These are phyloP conservation scores for Singerocomus rubriflavus DNA, from an alignment of 1,284 basidiomycete species.

Conservation along the genomic window DNA sequence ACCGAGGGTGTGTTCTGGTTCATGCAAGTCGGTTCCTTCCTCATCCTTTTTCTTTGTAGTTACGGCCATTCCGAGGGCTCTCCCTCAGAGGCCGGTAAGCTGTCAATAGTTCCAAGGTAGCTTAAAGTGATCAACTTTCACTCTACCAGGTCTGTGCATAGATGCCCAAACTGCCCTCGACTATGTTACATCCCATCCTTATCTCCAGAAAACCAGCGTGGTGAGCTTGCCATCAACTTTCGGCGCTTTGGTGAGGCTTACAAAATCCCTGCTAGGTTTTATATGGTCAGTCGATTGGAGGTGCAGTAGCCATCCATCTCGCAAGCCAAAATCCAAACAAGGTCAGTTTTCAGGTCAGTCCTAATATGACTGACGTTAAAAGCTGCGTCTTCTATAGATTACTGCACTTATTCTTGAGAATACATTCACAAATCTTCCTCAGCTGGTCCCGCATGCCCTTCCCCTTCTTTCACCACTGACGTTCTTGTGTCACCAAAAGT, in stretches of 20 bases:
- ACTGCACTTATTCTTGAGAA: slow-evolving; percentile 89
- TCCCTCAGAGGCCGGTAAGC: slow-evolving; percentile 76
- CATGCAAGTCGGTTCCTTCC: background rate
- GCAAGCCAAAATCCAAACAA: slow-evolving; percentile 75
- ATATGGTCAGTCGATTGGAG: slow-evolving; percentile 95
- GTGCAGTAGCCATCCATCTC: slow-evolving; percentile 91
- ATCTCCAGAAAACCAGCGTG: slow-evolving; percentile 65
- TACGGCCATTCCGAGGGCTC: slow-evolving; percentile 83
- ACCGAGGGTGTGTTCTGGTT: slow-evolving; percentile 60
- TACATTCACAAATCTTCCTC: slow-evolving; percentile 82
- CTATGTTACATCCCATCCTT: slow-evolving; percentile 68
- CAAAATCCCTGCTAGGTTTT: slow-evolving; percentile 50
- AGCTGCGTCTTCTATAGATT: slow-evolving; percentile 42
- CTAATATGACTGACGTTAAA: background rate
- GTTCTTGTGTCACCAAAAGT: slow-evolving; percentile 87
- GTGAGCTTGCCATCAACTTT: slow-evolving; percentile 36
- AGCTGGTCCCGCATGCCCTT: slow-evolving; percentile 77
- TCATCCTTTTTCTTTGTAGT: slow-evolving; percentile 35
- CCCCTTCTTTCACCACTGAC: slow-evolving; percentile 76
- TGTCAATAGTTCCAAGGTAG: background rate
- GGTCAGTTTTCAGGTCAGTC: slow-evolving; percentile 37
- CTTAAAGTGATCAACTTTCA: background rate
- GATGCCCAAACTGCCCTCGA: slow-evolving; percentile 84
- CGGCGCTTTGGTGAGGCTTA: background rate
- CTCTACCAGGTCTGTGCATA: slow-evolving; percentile 59